Conservation (phyloP, 371 early-diverging fungal genomes). For the Syncephalastrum contaminatum region DNA sequence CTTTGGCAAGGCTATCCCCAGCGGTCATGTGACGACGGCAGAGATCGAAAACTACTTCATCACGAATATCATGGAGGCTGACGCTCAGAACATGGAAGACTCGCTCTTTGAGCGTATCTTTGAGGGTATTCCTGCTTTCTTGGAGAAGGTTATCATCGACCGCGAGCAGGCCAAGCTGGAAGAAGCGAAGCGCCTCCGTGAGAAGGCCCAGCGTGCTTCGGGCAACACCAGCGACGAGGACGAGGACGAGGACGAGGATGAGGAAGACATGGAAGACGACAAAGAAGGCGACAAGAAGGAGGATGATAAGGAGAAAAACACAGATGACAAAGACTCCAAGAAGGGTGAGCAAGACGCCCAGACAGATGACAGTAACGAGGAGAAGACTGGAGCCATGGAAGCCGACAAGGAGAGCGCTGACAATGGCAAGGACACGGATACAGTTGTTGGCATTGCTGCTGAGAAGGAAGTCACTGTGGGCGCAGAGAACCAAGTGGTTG, state of each 20-base stretch:
- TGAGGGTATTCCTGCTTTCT: conserved; percentile 16
- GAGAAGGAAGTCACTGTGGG: too few species aligned
- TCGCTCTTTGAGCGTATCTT: conserved; percentile 11
- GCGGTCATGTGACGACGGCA: conserved; percentile 44
- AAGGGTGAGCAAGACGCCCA: not conserved
- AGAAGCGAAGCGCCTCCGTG: conserved; percentile 1
- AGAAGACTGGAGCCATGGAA: not conserved
- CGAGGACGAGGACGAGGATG: not conserved
- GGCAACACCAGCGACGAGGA: not conserved
- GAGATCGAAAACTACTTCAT: conserved; percentile 47
- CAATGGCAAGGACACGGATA: not conserved
- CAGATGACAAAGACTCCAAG: not conserved
- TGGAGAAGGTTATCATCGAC: conserved; percentile 16
- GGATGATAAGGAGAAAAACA: not conserved
- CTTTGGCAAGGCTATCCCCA: conserved; percentile 26
- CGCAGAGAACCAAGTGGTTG: too few species aligned
- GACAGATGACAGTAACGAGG: not conserved
- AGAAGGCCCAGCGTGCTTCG: not conserved
- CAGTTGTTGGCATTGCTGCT: too few species aligned
- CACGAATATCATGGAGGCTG: conserved; percentile 21
- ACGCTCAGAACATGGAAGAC: conserved; percentile 10
- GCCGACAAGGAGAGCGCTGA: not conserved
- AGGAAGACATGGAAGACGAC: too few species aligned
- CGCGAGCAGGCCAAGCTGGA: conserved; percentile 20
- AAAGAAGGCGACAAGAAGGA: not conserved